Evolutionary conservation across 352 stramenopile genomes (phyloP).

Genomic region (Phytopythium sindhum): DNA sequence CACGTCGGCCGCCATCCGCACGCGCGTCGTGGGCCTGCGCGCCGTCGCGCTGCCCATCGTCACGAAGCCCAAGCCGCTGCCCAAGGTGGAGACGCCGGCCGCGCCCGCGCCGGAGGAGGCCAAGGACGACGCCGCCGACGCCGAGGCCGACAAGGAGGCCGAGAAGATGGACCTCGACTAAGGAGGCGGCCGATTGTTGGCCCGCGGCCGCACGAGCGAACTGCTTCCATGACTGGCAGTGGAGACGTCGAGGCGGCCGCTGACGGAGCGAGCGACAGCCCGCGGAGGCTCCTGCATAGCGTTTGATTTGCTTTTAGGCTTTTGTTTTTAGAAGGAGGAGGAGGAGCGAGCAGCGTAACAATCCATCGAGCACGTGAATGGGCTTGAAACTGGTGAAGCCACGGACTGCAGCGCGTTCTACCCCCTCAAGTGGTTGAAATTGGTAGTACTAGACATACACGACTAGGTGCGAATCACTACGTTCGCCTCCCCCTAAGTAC

Average conservation of each 20-base stretch:
- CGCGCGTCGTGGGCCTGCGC: conserved; percentile 89
- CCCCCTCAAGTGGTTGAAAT: no score
- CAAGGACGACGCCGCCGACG: conserved; percentile 54
- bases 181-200: conserved; percentile 2
- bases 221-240: no score
- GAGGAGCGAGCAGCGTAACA: background rate
- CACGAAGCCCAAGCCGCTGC: conserved; percentile 94
- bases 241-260: no score
- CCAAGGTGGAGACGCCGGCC: conserved; percentile 69
- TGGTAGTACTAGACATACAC: background rate
- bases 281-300: background rate
- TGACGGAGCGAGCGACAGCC: background rate
- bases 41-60: conserved; percentile 92
- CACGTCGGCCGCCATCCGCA: conserved; percentile 86
- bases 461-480: background rate
- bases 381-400: background rate
- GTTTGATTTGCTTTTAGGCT: conserved; percentile 5
- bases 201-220: conserved; percentile 4
- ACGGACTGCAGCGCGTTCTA: background rate
- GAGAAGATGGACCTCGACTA: conserved; percentile 90
- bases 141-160: conserved; percentile 49
- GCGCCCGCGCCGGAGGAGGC: conserved; percentile 26
- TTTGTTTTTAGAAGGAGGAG: conserved; percentile 1
- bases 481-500: background rate
- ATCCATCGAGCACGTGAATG: background rate